These are phyloP conservation scores for Cryphonectria radicalis DNA, from an alignment of 2,329 filamentous ascomycete species.

Conservation along the genomic window DNA sequence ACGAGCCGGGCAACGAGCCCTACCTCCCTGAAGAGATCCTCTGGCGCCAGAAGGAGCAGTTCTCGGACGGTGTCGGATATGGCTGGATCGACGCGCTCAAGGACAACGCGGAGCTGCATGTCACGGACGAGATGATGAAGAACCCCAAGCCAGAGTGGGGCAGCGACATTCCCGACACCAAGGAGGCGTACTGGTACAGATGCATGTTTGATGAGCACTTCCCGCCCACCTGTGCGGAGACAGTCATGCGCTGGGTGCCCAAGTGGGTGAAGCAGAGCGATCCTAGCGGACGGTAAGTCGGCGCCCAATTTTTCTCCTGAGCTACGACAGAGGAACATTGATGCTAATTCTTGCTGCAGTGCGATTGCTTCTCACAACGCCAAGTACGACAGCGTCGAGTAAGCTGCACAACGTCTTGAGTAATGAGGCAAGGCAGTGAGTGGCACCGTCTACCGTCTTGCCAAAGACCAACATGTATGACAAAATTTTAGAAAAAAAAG, in stretches of 20 bases:
- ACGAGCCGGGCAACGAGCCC: conserved; percentile 77
- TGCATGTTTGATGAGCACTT: conserved; percentile 99
- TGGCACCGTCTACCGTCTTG: too few species aligned
- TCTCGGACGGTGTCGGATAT: conserved; percentile 97
- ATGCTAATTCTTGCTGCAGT: conserved; percentile 48
- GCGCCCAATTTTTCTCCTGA: not conserved
- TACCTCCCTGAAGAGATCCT: conserved; percentile 97
- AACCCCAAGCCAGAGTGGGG: conserved; percentile 98
- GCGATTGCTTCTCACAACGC: conserved; percentile 76
- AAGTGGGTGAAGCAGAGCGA: conserved; percentile 97
- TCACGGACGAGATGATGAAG: conserved; percentile 98
- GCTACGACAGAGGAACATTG: not conserved
- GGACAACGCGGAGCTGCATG: conserved; percentile 85
- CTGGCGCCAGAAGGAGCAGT: conserved; percentile 99
- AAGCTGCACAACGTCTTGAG: not conserved
- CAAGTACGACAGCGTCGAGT: conserved; percentile 65
- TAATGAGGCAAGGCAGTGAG: not conserved
- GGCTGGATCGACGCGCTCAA: conserved; percentile 98
- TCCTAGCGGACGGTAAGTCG: conserved; percentile 80
- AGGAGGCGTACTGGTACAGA: conserved; percentile 99
- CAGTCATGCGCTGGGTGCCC: conserved; percentile 94
- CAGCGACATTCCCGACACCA: conserved; percentile 87
- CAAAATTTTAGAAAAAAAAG: not conserved
- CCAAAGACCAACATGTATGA: not conserved
- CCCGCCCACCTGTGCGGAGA: conserved; percentile 86